phyloP scores from a whole-genome alignment of 2,329 filamentous ascomycete species.

The Didymella sp. region DNA sequence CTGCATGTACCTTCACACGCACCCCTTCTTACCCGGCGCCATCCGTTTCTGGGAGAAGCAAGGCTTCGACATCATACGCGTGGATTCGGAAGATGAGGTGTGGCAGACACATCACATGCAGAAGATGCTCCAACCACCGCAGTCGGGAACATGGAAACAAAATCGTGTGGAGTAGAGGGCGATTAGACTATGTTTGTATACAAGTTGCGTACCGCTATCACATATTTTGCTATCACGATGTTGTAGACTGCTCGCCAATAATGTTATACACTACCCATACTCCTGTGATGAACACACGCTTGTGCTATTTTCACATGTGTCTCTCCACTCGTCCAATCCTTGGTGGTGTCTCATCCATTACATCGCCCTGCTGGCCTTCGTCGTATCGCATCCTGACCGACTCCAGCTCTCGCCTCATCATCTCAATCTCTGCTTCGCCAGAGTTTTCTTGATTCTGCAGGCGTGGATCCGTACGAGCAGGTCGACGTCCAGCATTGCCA shows the following conservation, averaged over 20 bases:
- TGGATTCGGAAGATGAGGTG: constrained; percentile 20
- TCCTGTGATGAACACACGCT: background rate
- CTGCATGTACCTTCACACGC: constrained; percentile 28
- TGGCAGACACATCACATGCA: constrained; percentile 27
- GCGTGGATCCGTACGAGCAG: constrained; percentile 19
- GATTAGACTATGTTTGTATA: background rate
- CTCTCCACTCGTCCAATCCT: constrained; percentile 45
- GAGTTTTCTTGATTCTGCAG: constrained; percentile 47
- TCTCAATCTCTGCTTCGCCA: constrained; percentile 32
- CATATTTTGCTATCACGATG: background rate
- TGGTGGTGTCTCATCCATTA: constrained; percentile 49
- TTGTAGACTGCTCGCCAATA: background rate
- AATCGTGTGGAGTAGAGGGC: background rate
- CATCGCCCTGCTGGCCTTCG: constrained; percentile 30
- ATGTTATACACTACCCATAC: background rate
- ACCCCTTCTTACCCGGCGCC: constrained; percentile 26
- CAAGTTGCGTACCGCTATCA: background rate
- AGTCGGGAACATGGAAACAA: background rate
- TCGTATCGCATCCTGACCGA: constrained; percentile 31
- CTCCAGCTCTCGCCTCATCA: constrained; percentile 39
- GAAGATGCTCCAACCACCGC: constrained; percentile 6
- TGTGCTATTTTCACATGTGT: constrained; percentile 9
- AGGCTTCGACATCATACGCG: constrained; percentile 17
- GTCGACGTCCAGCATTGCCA: constrained; percentile 14
- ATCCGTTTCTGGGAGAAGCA: constrained; percentile 28